Conservation (phyloP, 495 filamentous ascomycete species). For the Talaromyces proteolyticus region DNA sequence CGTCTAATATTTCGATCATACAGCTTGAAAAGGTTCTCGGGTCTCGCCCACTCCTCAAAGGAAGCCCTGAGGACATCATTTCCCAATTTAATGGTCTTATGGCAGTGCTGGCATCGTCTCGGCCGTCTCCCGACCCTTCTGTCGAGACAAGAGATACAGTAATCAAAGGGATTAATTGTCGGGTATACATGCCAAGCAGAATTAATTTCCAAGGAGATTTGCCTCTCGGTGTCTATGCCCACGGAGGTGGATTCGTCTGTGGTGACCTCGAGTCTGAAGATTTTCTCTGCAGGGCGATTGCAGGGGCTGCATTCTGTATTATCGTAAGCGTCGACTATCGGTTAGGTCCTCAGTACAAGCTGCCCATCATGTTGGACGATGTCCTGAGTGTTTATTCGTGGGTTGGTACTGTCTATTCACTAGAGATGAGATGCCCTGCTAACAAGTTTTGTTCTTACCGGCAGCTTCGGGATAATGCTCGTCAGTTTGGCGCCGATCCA, state of each 20-base stretch:
- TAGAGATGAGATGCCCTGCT: too few relatives aligned
- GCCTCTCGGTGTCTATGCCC: constrained; percentile 52
- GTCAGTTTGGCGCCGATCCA: constrained; percentile 13
- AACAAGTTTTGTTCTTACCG: too few relatives aligned
- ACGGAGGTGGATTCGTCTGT: constrained; percentile 51
- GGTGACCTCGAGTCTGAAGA: constrained; percentile 8
- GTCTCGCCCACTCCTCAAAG: not conserved
- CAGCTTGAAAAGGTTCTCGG: not conserved
- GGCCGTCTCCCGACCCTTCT: not conserved
- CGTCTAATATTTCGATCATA: not conserved
- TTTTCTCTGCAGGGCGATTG: constrained; percentile 15
- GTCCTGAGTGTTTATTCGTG: not conserved
- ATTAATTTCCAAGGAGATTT: not conserved
- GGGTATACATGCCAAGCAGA: not conserved
- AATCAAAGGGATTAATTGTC: not conserved
- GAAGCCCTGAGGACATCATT: not conserved
- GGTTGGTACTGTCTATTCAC: too few relatives aligned
- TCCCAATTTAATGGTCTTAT: not conserved
- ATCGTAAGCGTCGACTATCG: constrained; percentile 23
- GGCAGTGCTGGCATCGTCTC: not conserved
- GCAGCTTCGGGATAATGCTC: constrained; percentile 15
- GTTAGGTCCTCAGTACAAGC: constrained; percentile 17
- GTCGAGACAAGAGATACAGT: not conserved
- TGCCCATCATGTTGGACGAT: constrained; percentile 19
- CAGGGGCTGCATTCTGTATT: constrained; percentile 14